Conservation (phyloP, 805 yeast species). For the Candida nanaspora region DNA sequence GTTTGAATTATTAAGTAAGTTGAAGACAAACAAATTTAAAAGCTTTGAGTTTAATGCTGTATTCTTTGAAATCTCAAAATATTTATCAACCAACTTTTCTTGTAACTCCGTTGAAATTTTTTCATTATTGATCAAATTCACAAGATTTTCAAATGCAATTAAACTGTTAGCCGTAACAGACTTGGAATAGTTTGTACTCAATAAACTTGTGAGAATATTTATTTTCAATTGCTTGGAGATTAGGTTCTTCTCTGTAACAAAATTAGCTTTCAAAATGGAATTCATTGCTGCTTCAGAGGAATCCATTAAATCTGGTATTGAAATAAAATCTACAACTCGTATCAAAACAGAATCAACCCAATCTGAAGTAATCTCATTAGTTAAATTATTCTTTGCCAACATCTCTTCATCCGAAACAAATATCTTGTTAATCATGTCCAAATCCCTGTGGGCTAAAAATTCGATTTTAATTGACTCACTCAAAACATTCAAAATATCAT, state of each 20-base stretch:
- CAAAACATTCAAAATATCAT: constrained; percentile 12
- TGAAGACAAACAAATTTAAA: background rate
- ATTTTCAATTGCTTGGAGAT: background rate
- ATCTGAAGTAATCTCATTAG: constrained; percentile 2
- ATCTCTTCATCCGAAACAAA: constrained; percentile 4
- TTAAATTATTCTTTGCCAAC: background rate
- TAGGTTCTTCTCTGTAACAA: constrained; percentile 1
- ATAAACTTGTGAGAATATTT: background rate
- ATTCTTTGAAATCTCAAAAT: background rate
- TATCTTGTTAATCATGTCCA: constrained; percentile 14
- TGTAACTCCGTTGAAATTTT: background rate
- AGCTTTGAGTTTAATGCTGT: background rate
- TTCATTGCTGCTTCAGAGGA: background rate
- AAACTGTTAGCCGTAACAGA: background rate
- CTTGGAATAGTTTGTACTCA: background rate
- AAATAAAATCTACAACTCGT: constrained; percentile 12
- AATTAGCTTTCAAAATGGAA: background rate
- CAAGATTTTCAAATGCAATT: background rate
- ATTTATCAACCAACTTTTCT: background rate
- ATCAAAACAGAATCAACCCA: constrained; percentile 16
- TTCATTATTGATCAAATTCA: background rate
- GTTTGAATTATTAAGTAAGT: background rate
- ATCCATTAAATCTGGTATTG: constrained; percentile 12
- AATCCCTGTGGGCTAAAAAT: constrained; percentile 17
- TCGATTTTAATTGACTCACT: constrained; percentile 19